Evolutionary conservation across 2,329 filamentous ascomycete species (phyloP).

Genomic region (Penicillium brevicompactum): DNA sequence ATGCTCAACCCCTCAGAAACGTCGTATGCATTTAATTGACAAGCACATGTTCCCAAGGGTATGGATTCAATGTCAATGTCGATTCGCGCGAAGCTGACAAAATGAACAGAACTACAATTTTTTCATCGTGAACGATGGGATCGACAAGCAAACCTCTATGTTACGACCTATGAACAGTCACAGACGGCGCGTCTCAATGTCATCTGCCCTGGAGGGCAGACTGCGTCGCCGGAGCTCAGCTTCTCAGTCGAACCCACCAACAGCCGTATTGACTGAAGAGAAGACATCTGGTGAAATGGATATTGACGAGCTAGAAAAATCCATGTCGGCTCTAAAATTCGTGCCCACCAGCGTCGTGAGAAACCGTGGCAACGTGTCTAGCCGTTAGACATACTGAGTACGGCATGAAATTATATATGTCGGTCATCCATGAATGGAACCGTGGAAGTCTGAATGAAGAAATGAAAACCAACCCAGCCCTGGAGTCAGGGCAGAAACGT

Average conservation of each 20-base stretch:
- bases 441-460: not conserved
- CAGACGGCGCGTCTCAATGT: slow-evolving; percentile 38
- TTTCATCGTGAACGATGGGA: slow-evolving; percentile 81
- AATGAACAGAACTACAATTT: slow-evolving; percentile 75
- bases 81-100: not conserved
- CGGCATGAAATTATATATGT: not conserved
- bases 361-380: slow-evolving; percentile 26
- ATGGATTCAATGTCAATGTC: slow-evolving; percentile 11
- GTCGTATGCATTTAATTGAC: slow-evolving; percentile 85
- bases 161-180: slow-evolving; percentile 52
- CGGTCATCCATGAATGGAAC: too few species aligned
- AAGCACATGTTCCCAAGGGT: slow-evolving; percentile 86
- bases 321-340: slow-evolving; percentile 49
- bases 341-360: slow-evolving; percentile 45
- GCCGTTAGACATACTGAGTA: not conserved
- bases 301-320: slow-evolving; percentile 43
- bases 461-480: not conserved
- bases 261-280: slow-evolving; percentile 2
- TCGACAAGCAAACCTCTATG: slow-evolving; percentile 81
- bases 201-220: slow-evolving; percentile 37
- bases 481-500: not conserved
- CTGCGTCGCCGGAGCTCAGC: slow-evolving; percentile 34
- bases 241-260: slow-evolving; percentile 25
- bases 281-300: slow-evolving; percentile 27
- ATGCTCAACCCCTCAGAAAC: slow-evolving; percentile 80